phyloP scores from a whole-genome alignment of 805 yeast species.

The Metschnikowia aberdeeniae region DNA sequence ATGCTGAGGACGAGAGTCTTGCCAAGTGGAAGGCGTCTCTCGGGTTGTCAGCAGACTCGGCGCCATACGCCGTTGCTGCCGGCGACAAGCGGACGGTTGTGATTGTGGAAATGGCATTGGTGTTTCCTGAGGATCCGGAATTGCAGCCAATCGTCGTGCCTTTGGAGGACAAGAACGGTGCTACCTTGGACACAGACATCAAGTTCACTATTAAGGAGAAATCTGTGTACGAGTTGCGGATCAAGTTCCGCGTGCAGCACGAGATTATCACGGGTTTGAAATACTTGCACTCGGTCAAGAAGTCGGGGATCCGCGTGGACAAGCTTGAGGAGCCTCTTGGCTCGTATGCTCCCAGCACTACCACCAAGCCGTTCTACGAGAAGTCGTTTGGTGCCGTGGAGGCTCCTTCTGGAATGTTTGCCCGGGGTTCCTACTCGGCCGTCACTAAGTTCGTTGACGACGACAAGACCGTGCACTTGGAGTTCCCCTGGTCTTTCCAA shows the following conservation, averaged over 20 bases:
- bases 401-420: conserved; percentile 87
- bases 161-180: conserved; percentile 54
- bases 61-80: conserved; percentile 57
- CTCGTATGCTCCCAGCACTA: conserved; percentile 84
- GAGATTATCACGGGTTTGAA: conserved; percentile 88
- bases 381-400: conserved; percentile 56
- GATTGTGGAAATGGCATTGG: conserved; percentile 67
- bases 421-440: conserved; percentile 82
- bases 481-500: conserved; percentile 81
- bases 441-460: conserved; percentile 82
- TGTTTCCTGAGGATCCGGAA: conserved; percentile 58
- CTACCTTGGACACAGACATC: conserved; percentile 56
- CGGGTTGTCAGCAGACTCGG: conserved; percentile 59
- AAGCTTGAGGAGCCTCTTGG: conserved; percentile 86
- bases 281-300: conserved; percentile 79
- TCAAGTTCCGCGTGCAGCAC: conserved; percentile 81
- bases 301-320: conserved; percentile 84
- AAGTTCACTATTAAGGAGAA: conserved; percentile 77
- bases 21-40: conserved; percentile 89
- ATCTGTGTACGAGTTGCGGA: conserved; percentile 63
- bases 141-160: conserved; percentile 61
- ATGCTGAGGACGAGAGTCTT: conserved; percentile 85
- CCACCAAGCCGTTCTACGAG: conserved; percentile 72
- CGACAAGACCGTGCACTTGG: conserved; percentile 69
- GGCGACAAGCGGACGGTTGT: conserved; percentile 78